A percentile compares a stretch with the other conserved stretches of the same genome.
These are phyloP conservation scores for Lithocarpus polystachyus DNA, from an alignment of 306 rosid species.

Conservation along the genomic window DNA sequence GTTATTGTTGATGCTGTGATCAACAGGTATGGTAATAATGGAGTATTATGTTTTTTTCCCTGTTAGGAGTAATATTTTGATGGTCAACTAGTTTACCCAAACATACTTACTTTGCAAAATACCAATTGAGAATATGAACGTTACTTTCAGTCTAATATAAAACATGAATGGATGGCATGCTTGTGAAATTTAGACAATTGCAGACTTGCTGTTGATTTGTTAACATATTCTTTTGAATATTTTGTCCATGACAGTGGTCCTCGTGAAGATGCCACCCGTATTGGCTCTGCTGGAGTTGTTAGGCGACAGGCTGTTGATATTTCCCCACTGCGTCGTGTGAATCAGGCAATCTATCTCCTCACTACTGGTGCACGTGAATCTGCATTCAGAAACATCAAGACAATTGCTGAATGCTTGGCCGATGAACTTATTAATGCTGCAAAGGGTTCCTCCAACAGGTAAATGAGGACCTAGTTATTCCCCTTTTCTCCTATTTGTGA, in stretches of 20 bases:
- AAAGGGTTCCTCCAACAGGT: conserved; percentile 72
- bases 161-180: neutral
- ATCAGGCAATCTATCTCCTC: conserved; percentile 64
- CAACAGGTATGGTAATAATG: conserved; percentile 39
- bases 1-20: conserved; percentile 60
- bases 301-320: conserved; percentile 74
- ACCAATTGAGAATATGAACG: neutral
- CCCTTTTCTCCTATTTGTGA: too few species aligned
- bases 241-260: conserved; percentile 43
- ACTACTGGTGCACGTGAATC: conserved; percentile 68
- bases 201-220: neutral
- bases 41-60: neutral
- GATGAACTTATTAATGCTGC: conserved; percentile 72
- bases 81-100: neutral
- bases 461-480: neutral
- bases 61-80: neutral
- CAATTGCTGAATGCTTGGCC: conserved; percentile 66
- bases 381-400: conserved; percentile 61
- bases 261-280: conserved; percentile 67
- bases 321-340: conserved; percentile 61
- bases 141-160: neutral
- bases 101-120: neutral
- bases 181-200: neutral
- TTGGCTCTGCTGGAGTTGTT: conserved; percentile 71
- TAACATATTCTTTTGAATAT: neutral